A percentile compares a stretch with the other conserved stretches of the same genome.
Evolutionary conservation across 169 alveolate species (phyloP).

Genomic region (Cryptosporidium canis): DNA sequence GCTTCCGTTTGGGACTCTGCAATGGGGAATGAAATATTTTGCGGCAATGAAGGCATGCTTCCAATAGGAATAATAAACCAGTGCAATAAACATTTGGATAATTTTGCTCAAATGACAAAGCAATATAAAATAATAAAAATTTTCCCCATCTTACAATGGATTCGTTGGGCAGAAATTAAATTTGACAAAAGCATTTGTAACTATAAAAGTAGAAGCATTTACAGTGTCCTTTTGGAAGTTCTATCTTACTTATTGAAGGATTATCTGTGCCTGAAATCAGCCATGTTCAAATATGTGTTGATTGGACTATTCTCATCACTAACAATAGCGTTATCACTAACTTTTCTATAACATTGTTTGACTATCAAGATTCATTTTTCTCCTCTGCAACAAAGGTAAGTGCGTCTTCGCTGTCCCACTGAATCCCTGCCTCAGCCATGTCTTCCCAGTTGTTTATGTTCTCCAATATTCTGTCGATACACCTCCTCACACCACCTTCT

Average conservation of each 20-base stretch:
- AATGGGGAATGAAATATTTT: constrained; percentile 36
- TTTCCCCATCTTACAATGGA: constrained; percentile 52
- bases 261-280: constrained; percentile 20
- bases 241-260: constrained; percentile 12
- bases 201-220: neutral
- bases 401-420: constrained; percentile 63
- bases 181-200: neutral
- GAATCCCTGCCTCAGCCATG: constrained; percentile 73
- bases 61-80: neutral
- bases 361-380: neutral
- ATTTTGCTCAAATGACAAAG: neutral
- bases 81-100: neutral
- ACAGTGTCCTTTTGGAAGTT: neutral
- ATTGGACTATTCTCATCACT: constrained; percentile 39
- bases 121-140: constrained; percentile 24
- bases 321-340: constrained; percentile 7
- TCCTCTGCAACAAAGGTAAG: constrained; percentile 37
- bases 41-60: neutral
- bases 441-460: constrained; percentile 69
- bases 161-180: constrained; percentile 17
- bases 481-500: constrained; percentile 61
- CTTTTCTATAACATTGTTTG: constrained; percentile 11
- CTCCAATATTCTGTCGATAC: constrained; percentile 63
- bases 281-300: neutral
- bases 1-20: constrained; percentile 56